Percentiles rank a stretch among this genome's conserved stretches.
phyloP scores from a whole-genome alignment of 345 rosid species.

The Turritis glabra region DNA sequence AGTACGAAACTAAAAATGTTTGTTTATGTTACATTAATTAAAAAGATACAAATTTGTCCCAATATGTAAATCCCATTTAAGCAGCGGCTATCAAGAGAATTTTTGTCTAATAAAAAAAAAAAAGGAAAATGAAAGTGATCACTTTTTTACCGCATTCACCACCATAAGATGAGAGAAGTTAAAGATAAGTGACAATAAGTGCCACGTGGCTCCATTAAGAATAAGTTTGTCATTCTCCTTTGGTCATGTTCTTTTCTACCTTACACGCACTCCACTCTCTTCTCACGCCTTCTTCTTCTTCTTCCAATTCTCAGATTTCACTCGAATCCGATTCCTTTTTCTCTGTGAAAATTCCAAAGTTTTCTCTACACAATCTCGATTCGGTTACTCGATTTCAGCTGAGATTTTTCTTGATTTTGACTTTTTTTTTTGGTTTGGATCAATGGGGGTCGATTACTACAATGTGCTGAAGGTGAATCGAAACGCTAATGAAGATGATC shows the following conservation, averaged over 20 bases:
- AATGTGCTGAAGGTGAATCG: slow-evolving; percentile 69
- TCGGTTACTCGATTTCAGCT: not conserved
- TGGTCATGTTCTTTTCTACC: slow-evolving; percentile 22
- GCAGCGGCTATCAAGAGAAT: not conserved
- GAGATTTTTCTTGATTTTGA: not conserved
- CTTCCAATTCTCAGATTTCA: slow-evolving; percentile 17
- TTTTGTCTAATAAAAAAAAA: not conserved
- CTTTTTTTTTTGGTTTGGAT: not conserved
- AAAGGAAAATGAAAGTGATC: not conserved
- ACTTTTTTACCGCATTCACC: not conserved
- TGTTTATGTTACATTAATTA: not conserved
- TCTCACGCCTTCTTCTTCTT: slow-evolving; percentile 13
- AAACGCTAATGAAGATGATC: slow-evolving; percentile 73
- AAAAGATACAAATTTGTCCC: not conserved
- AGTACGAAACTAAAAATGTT: slow-evolving; percentile 5
- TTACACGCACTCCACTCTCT: slow-evolving; percentile 39
- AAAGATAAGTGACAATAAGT: slow-evolving; percentile 18
- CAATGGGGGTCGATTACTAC: slow-evolving; percentile 92
- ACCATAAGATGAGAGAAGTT: slow-evolving; percentile 17
- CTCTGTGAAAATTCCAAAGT: not conserved
- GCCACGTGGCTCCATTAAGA: slow-evolving; percentile 32
- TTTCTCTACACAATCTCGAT: not conserved
- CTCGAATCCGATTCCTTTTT: not conserved
- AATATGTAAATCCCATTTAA: not conserved
- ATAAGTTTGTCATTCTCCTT: slow-evolving; percentile 15